Base-by-base conservation (phyloP, 768 basidiomycete species). In the Lentinula edodes region DNA sequence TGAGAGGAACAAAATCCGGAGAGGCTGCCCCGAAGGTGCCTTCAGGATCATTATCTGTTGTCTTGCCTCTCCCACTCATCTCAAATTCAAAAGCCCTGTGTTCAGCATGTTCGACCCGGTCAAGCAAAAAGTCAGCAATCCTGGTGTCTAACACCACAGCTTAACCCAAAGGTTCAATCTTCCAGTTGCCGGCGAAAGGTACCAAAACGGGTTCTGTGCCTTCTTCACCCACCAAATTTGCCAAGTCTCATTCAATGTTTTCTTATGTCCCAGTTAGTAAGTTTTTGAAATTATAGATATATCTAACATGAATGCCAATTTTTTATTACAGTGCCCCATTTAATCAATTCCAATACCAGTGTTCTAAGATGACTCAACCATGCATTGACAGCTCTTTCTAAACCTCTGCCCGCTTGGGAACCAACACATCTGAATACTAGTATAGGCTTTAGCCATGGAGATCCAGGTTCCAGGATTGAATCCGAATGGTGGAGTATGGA, bases 311-410 rank as follows among this genome's bases (percentile, higher is more conserved):
- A 13, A 38, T 5, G 41, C 41, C 43, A 2, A 43, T 34, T 6
- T 2, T 1, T 41, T 15, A 7, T 42, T 12, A 10, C 20, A 38
- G 54, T 28, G 39, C 36, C 39, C 23, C 36, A 16, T 35, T 28
- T 41, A 23, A 56, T 28, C 54, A 52, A 52, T 28, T 39, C 54
- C 15, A 20, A 56, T 15, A 23, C 54, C 32, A 41, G 39, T 4
- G 54, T 43, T 18, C 7, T 56, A 5, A 41, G 39, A 23, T n/a
- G 41, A 43, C 36, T 56, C 13, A 13, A 41, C 10, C 18, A 23
- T 2, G 73, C 92, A 32, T 85, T 90, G 68, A 88, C 86, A 67
- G 76, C 91, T n/a, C 78, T 79, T 32, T 81, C 83, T 70, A 88
- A 86, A 0, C 80, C 86, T 2, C 89, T 88, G 3, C 78, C 77